These are phyloP conservation scores for Neurospora hispaniola DNA, from an alignment of 495 filamentous ascomycete genomes.

Conservation along the genomic window DNA sequence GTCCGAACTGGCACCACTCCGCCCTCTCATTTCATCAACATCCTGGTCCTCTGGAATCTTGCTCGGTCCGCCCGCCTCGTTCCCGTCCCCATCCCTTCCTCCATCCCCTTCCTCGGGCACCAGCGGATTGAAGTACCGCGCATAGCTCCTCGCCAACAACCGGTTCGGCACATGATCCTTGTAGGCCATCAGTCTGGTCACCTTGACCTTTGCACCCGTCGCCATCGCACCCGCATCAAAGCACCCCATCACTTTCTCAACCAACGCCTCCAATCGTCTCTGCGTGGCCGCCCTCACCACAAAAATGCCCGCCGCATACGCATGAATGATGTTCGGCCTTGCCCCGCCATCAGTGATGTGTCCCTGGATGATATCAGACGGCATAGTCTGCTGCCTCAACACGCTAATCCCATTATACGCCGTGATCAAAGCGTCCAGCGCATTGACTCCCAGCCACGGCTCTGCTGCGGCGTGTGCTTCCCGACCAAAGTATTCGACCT, in stretches of 20 bases:
- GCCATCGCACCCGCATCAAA: conserved; percentile 51
- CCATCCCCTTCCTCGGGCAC: background rate
- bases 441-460: conserved; percentile 55
- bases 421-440: conserved; percentile 49
- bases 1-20: conserved; percentile 46
- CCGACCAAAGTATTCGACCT: conserved; percentile 41
- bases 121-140: conserved; percentile 36
- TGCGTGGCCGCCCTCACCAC: conserved; percentile 40
- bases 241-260: conserved; percentile 43
- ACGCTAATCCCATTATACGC: conserved; percentile 53
- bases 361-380: conserved; percentile 48
- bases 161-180: conserved; percentile 52
- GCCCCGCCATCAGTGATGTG: conserved; percentile 49
- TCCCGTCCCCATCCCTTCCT: background rate
- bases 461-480: conserved; percentile 49
- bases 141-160: conserved; percentile 42
- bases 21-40: conserved; percentile 38
- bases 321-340: conserved; percentile 53
- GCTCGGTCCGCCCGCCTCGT: background rate
- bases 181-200: conserved; percentile 39
- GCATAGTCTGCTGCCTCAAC: conserved; percentile 53
- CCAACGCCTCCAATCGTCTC: conserved; percentile 36
- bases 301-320: conserved; percentile 42
- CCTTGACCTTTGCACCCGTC: conserved; percentile 44
- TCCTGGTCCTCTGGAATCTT: conserved; percentile 34